Base-by-base conservation (phyloP, 2,329 filamentous ascomycete species). In the Xylogone sp. region DNA sequence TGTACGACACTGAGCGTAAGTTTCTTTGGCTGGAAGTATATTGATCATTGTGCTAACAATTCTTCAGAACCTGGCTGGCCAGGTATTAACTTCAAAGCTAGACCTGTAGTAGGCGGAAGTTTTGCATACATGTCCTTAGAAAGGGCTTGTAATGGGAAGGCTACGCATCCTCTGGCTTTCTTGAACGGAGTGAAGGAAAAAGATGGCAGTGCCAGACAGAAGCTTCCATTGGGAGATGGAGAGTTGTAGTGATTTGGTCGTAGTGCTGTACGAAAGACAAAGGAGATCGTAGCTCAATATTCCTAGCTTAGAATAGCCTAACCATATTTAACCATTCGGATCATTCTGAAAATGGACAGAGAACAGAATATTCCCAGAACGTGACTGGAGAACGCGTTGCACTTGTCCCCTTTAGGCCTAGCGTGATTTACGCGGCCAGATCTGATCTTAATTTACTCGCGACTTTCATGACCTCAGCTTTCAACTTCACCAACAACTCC, bases 121-220 rank as follows among this genome's bases (percentile, higher is more conserved):
- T 96, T 94, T 75, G 86, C 89, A 2, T 90, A 91, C 64, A 72
- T 96, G 65, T 86, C 89, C n/a, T 71, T 95, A 44, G 86, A 90
- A 69, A 79, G 86, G 61, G 89, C 88, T 21, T 95, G 90, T 71
- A 84, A 81, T 2, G 88, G 88, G 2, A 77, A 76, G 56, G 86
- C 86, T 2, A 74, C 80, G 59, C 73, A 79, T 19, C 82, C 78
- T 0, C 69, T 89, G 52, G 62, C 61, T 24, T 80, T 78, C 57
- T 62, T 82, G 46, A 70, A 81, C 53, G 63, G 71, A 49, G 62
- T 58, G 31, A 49, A 54, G 12, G 46, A 53, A 18, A 56, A 39
- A 43, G 53, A 59, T 4, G 31, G 18, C 24, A 45, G 48, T 43
- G 21, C 42, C 4, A 22, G 19, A 27, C 29, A 47, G 13, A 43